A percentile compares a stretch with the other conserved stretches of the same genome.
Evolutionary conservation across 2,329 filamentous ascomycete genomes (phyloP).

Genomic region (Arthrobotrys iridis): DNA sequence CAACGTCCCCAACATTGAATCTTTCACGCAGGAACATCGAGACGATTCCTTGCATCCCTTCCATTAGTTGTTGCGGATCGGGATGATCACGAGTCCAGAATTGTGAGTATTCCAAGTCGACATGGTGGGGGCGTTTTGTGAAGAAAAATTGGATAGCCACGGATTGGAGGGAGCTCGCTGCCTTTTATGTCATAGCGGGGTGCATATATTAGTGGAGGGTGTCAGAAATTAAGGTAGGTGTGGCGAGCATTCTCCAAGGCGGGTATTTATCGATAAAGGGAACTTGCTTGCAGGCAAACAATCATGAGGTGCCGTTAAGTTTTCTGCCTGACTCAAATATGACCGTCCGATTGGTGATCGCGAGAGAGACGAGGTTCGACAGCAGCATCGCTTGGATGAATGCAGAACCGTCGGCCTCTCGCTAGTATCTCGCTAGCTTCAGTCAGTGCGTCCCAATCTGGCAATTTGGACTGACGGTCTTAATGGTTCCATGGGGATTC

Average conservation of each 20-base stretch:
- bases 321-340: conserved; percentile 27
- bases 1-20: conserved; percentile 24
- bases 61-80: neutral
- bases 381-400: conserved; percentile 23
- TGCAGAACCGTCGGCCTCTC: conserved; percentile 3
- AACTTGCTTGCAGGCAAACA: conserved; percentile 29
- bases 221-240: conserved; percentile 38
- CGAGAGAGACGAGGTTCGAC: conserved; percentile 15
- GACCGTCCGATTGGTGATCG: conserved; percentile 24
- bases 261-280: conserved; percentile 54
- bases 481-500: conserved; percentile 33
- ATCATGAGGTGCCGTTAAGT: neutral
- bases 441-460: conserved; percentile 10
- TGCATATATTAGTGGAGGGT: conserved; percentile 33
- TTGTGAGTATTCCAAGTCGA: conserved; percentile 6
- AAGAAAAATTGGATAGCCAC: conserved; percentile 28
- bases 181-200: conserved; percentile 53
- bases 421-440: conserved; percentile 18
- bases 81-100: conserved; percentile 32
- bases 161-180: conserved; percentile 46
- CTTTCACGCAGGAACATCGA: conserved; percentile 32
- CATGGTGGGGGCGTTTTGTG: conserved; percentile 30
- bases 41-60: conserved; percentile 5
- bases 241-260: conserved; percentile 42
- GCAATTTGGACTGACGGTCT: conserved; percentile 20